These are phyloP conservation scores for Talaromyces sp. DNA, from an alignment of 2,329 filamentous ascomycete species.

Conservation along the genomic window DNA sequence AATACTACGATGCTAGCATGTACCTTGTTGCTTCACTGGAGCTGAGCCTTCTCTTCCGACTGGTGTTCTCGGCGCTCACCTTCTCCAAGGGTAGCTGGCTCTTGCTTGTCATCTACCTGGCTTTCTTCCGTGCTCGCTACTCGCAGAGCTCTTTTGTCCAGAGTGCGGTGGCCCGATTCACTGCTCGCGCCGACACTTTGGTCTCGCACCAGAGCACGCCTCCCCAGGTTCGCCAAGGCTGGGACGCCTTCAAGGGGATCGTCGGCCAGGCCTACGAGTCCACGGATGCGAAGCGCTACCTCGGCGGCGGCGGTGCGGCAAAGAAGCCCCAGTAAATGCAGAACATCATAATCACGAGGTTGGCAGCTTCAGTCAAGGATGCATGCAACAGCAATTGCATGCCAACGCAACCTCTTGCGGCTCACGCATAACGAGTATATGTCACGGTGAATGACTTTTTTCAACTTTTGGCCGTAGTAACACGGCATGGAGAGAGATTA, in stretches of 20 bases:
- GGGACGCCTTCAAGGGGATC: slow-evolving; percentile 72
- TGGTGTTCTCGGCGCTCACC: slow-evolving; percentile 73
- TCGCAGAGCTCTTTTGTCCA: slow-evolving; percentile 92
- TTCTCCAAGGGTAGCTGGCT: slow-evolving; percentile 93
- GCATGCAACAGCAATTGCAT: neutral
- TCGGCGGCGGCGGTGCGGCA: slow-evolving; percentile 33
- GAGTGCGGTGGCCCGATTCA: slow-evolving; percentile 67
- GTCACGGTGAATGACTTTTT: slow-evolving; percentile 8
- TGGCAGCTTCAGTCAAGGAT: neutral
- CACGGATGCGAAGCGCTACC: slow-evolving; percentile 74
- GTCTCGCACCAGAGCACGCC: slow-evolving; percentile 84
- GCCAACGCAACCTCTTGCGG: neutral
- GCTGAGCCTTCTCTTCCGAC: slow-evolving; percentile 78
- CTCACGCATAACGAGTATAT: slow-evolving; percentile 11
- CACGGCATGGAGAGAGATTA: neutral
- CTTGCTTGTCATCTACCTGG: slow-evolving; percentile 76
- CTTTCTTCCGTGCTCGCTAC: slow-evolving; percentile 87
- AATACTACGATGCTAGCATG: slow-evolving; percentile 97
- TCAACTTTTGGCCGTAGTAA: neutral
- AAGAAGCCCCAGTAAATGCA: slow-evolving; percentile 46
- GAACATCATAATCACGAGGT: neutral
- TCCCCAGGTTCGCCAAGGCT: slow-evolving; percentile 70
- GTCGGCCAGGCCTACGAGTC: slow-evolving; percentile 70
- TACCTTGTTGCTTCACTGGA: slow-evolving; percentile 84
- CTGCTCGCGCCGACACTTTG: slow-evolving; percentile 72